These are phyloP conservation scores for Jamesozyma lodderae DNA, from an alignment of 805 yeast species.

Conservation along the genomic window DNA sequence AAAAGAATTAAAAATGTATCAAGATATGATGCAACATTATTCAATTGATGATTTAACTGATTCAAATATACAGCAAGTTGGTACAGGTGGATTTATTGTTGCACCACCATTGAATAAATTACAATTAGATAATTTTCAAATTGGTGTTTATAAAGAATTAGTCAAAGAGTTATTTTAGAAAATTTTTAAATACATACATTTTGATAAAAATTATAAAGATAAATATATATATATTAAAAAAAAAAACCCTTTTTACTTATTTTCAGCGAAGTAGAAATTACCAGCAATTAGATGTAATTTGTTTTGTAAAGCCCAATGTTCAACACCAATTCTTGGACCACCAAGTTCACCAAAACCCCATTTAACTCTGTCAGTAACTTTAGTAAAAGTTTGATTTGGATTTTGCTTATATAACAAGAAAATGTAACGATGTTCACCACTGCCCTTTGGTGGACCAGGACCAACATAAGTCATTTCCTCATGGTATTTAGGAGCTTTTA, in stretches of 20 bases:
- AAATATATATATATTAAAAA: too few relatives aligned
- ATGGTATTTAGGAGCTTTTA: conserved; percentile 28
- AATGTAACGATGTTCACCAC: conserved; percentile 81
- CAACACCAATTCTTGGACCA: conserved; percentile 45
- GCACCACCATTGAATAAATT: conserved; percentile 27
- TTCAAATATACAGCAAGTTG: conserved; percentile 9
- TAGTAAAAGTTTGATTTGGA: neutral
- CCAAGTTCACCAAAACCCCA: conserved; percentile 89
- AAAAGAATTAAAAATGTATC: conserved; percentile 27
- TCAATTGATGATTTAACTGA: conserved; percentile 20
- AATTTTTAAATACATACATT: too few relatives aligned
- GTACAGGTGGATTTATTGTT: conserved; percentile 7
- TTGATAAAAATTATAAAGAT: too few relatives aligned
- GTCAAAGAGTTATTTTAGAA: conserved; percentile 19
- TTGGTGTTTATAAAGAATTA: conserved; percentile 30
- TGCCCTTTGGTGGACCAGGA: conserved; percentile 75
- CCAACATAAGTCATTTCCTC: conserved; percentile 53
- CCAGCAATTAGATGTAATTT: conserved; percentile 60
- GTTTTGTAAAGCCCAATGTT: conserved; percentile 60
- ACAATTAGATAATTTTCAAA: conserved; percentile 30
- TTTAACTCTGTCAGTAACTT: conserved; percentile 24
- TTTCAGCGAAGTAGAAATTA: conserved; percentile 80
- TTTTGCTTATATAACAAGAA: conserved; percentile 62
- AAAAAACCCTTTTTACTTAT: too few relatives aligned
- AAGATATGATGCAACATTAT: conserved; percentile 29